Percentiles rank a stretch among this genome's conserved stretches.
phyloP scores from a whole-genome alignment of 2,329 filamentous ascomycete genomes.

The Neodidymelliopsis sp. region DNA sequence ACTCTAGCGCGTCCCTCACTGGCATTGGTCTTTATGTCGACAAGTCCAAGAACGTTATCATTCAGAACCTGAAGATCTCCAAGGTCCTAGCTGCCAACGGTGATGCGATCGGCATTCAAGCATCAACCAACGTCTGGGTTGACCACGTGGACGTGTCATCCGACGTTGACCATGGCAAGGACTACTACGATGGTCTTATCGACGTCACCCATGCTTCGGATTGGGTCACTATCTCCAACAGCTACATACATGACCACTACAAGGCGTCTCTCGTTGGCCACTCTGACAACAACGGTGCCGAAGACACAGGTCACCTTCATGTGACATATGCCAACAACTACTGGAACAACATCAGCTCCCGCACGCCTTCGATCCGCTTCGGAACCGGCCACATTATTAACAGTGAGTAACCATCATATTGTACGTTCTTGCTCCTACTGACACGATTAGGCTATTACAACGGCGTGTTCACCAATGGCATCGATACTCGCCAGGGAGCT shows the following conservation, averaged over 20 bases:
- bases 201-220: conserved; percentile 70
- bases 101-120: conserved; percentile 61
- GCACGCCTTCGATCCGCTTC: conserved; percentile 69
- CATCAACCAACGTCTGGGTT: conserved; percentile 65
- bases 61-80: conserved; percentile 63
- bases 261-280: conserved; percentile 66
- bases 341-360: conserved; percentile 70
- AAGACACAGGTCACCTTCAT: conserved; percentile 68
- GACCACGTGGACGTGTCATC: conserved; percentile 72
- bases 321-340: conserved; percentile 73
- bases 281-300: conserved; percentile 63
- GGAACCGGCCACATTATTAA: conserved; percentile 70
- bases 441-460: conserved; percentile 41
- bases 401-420: conserved; percentile 29
- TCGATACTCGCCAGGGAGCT: conserved; percentile 53
- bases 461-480: conserved; percentile 46
- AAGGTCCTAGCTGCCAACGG: conserved; percentile 55
- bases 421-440: neutral
- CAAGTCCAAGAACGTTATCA: conserved; percentile 61
- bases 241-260: conserved; percentile 65
- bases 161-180: conserved; percentile 67
- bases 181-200: conserved; percentile 73
- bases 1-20: conserved; percentile 53
- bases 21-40: conserved; percentile 58
- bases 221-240: conserved; percentile 65